Conservation (phyloP, 108 stramenopile genomes). For the Hondaea fermentalgiana region DNA sequence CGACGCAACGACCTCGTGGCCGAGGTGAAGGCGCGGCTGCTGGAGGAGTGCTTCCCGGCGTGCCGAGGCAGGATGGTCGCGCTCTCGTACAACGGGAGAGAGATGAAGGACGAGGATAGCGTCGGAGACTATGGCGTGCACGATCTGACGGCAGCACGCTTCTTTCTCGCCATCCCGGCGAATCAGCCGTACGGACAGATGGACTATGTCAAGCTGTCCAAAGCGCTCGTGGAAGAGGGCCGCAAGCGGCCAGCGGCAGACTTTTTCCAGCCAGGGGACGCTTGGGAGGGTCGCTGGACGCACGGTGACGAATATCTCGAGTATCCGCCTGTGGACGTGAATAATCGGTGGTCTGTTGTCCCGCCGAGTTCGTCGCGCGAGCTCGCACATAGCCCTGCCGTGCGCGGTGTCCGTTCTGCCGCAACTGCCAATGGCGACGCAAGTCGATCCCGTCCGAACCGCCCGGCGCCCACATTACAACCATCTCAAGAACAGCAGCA, state of each 20-base stretch:
- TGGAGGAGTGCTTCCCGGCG: background rate
- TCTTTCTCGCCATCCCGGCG: background rate
- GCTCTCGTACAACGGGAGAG: background rate
- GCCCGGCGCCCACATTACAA: background rate
- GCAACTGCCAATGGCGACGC: background rate
- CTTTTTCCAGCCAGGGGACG: constrained; percentile 3
- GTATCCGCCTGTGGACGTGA: constrained; percentile 1
- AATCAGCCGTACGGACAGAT: background rate
- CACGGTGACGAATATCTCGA: background rate
- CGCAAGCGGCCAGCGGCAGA: background rate
- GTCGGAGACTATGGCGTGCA: background rate
- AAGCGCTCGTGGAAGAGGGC: background rate
- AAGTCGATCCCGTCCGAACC: background rate
- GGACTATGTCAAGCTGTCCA: background rate
- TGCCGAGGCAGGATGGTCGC: background rate
- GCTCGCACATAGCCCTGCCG: background rate
- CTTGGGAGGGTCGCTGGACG: background rate
- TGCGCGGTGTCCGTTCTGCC: background rate
- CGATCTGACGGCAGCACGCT: background rate
- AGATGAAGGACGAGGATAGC: background rate
- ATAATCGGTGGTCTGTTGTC: background rate
- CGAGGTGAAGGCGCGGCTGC: background rate
- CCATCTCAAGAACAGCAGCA: too few species aligned
- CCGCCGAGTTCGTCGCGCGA: background rate
- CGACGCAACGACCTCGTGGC: background rate